phyloP scores from a whole-genome alignment of 805 yeast genomes.

The Suhomyces emberorum region DNA sequence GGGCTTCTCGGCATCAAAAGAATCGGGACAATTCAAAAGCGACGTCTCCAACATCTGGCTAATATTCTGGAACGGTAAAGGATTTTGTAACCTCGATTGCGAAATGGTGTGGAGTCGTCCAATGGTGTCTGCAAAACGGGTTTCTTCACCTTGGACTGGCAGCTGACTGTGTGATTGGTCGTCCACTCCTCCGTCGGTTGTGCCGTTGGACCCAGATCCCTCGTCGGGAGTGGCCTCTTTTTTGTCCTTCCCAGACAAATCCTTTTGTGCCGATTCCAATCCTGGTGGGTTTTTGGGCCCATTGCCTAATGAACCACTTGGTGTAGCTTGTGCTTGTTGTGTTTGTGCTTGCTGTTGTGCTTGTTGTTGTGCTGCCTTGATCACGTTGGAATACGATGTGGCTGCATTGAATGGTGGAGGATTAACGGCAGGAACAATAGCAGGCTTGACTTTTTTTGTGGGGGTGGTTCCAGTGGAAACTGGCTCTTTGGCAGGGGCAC shows the following conservation, averaged over 20 bases:
- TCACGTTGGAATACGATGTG: slow-evolving; percentile 22
- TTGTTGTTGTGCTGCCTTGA: slow-evolving; percentile 12
- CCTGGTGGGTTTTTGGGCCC: slow-evolving; percentile 4
- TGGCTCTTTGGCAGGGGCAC: slow-evolving; percentile 2
- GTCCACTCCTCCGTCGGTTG: slow-evolving; percentile 1
- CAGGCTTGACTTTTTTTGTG: slow-evolving; percentile 14
- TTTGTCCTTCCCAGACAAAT: slow-evolving; percentile 8
- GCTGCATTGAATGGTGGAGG: slow-evolving; percentile 21
- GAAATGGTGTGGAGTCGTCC: slow-evolving; percentile 26
- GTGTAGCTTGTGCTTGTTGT: background rate
- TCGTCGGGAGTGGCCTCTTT: background rate
- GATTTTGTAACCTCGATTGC: slow-evolving; percentile 46
- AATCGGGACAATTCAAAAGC: slow-evolving; percentile 86
- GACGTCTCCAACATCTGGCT: slow-evolving; percentile 69
- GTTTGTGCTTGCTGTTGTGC: background rate
- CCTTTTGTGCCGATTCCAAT: background rate
- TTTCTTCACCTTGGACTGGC: background rate
- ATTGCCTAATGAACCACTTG: background rate
- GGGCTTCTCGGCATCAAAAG: slow-evolving; percentile 85
- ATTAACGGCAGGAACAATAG: slow-evolving; percentile 17
- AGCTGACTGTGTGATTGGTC: slow-evolving; percentile 18
- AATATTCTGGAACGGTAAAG: slow-evolving; percentile 53
- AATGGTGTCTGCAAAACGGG: slow-evolving; percentile 19
- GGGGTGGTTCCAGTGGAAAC: slow-evolving; percentile 12
- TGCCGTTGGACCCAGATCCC: background rate